These are phyloP conservation scores for Ceratocystis harringtonii DNA, from an alignment of 2,329 filamentous ascomycete species.

Conservation along the genomic window DNA sequence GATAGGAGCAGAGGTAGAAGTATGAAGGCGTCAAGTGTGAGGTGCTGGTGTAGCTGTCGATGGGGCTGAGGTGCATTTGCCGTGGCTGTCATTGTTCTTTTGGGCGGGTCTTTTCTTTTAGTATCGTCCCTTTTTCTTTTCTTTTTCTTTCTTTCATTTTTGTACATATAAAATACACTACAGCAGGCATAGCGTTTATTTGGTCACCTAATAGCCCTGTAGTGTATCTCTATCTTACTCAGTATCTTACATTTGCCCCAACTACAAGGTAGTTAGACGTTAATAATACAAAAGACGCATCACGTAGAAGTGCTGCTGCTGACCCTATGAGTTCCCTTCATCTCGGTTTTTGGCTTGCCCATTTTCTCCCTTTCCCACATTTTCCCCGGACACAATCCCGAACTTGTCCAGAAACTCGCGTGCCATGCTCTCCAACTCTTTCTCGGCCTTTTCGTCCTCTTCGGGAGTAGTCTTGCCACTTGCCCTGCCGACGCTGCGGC, in stretches of 20 bases:
- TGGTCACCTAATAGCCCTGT: neutral
- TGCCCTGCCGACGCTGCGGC: constrained; percentile 28
- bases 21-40: neutral
- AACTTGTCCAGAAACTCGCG: constrained; percentile 40
- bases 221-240: neutral
- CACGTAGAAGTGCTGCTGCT: no score
- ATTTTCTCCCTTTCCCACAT: neutral
- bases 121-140: neutral
- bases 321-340: neutral
- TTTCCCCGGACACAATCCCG: constrained; percentile 20
- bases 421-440: constrained; percentile 47
- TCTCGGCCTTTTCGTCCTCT: constrained; percentile 36
- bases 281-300: neutral
- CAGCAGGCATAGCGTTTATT: constrained; percentile 4
- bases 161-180: constrained; percentile 6
- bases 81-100: neutral
- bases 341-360: neutral
- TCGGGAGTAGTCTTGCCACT: constrained; percentile 19
- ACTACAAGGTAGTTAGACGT: neutral
- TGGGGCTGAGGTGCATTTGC: neutral
- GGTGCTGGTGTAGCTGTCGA: neutral
- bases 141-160: neutral
- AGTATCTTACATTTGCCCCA: neutral
- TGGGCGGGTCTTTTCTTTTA: neutral
- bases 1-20: neutral